Evolutionary conservation across 768 basidiomycete genomes (phyloP), one percentile per base, ranked within the genome.

Genomic region (Lactarius hatsudake): DNA sequence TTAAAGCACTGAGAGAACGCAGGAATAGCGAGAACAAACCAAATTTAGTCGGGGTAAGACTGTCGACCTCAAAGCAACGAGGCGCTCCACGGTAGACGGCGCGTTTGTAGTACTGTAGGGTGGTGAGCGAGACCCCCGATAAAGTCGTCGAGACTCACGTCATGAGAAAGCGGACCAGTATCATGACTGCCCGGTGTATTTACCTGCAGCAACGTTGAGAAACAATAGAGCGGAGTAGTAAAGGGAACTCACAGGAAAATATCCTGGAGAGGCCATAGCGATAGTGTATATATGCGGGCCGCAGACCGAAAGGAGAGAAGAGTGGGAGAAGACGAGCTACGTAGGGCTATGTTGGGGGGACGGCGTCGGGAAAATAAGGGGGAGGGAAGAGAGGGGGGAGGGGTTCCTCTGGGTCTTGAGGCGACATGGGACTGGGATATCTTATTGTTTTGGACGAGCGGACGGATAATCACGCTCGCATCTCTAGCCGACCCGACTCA

Each of bases 31-130:
- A 51, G n/a, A 58, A 63, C 71, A 34, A 56, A 70, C 71, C 69
- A 18, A 72, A 67, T 54, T 73, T 71, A n/a, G 20, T 71, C 72
- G 38, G 73, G 63, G 40, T 30, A 26, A 71, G 60, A 12, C 2
- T 13, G 6, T 55, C 57, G 30, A 59, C 59, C 30, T 70, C 36
- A 30, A 71, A 71, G 60, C 9, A 38, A 17, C 30, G 28, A 23
- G 71, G 71, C 1, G 71, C 57, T 15, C 57, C 1, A 48, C 57
- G 65, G 59, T 67, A 67, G 2, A 71, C 53, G 5, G 69, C 68
- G 1, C 71, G 71, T 53, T 70, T 70, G 40, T 53, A 67, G 40
- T 57, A 67, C 71, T 71, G 43, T 6, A 82, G 81, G 36, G 13
- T 26, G 43, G 28, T 63, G 6, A 43, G 42, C 9, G 32, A 2